Evolutionary conservation across 345 rosid species (phyloP), one percentile per base, ranked within the genome.

Genomic region (Sonneratia caseolaris): DNA sequence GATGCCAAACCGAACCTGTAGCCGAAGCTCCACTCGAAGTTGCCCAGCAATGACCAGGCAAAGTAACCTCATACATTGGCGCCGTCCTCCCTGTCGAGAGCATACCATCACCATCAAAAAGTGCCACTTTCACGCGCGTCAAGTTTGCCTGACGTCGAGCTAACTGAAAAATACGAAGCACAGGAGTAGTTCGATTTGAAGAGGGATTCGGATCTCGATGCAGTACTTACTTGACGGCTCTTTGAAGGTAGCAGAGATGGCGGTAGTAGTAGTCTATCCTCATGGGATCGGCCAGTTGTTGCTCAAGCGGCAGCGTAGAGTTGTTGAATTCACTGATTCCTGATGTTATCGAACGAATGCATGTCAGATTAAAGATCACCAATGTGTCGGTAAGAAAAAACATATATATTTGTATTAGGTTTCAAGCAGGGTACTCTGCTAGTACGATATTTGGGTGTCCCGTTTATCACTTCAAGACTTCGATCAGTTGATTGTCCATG

Each of bases 1-100:
- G 32, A 27, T 27, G 32, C 32, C 32, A 27, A 27, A 27, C 32
- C 32, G 1, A 27, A 27, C 32, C 32, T 27, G 32, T 27, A 27
- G 32, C 32, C 32, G 32, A 27, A 27, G 32, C 55, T 56, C 93
- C 93, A 88, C 62, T 86, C 89, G 2, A 87, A 89, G 79, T 89
- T 77, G 73, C 87, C 94, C 5, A 87, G 59, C 68, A 91, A 81
- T 16, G 86, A 78, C 97, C 94, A 91, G 49, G 72, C 76, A 6
- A 73, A 84, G 68, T 88, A 91, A 32, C 85, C 87, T 73, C 76
- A 84, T 51, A 88, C 87, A n/a, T 84, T 73, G 0, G 76, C 86
- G 68, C 89, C 89, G 9, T 82, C 84, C 11, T 82, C 86, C 79
- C 83, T 85, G 79, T 71, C 66, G 24, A 38, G 11, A 68, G 21